Percentiles rank a stretch among this genome's conserved stretches.
phyloP scores from a whole-genome alignment of 129 eudicot genomes.

The Artemisia annua region DNA sequence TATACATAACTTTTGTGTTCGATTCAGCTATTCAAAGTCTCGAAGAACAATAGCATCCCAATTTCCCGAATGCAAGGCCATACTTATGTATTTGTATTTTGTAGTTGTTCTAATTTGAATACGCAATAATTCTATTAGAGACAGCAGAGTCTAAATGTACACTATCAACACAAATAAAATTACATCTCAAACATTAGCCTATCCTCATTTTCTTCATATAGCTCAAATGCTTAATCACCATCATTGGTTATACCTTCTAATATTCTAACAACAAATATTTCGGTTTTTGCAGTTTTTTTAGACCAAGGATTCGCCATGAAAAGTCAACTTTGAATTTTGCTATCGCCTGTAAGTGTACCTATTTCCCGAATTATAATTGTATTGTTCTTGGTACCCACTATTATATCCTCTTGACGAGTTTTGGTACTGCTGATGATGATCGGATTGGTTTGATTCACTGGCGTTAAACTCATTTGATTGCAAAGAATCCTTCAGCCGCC shows the following conservation, averaged over 20 bases:
- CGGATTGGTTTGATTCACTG: slow-evolving; percentile 24
- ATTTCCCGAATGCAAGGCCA: too few species aligned
- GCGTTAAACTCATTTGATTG: slow-evolving; percentile 36
- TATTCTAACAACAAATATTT: not conserved
- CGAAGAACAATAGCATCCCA: too few species aligned
- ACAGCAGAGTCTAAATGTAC: not conserved
- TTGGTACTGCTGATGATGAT: slow-evolving; percentile 33
- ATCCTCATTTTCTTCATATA: too few species aligned
- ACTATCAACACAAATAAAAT: not conserved
- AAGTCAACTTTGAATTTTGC: not conserved
- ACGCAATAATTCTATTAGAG: too few species aligned
- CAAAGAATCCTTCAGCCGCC: slow-evolving; percentile 43
- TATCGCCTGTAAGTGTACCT: slow-evolving; percentile 30
- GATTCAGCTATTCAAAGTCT: too few species aligned
- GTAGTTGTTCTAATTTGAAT: too few species aligned
- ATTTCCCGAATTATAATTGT: slow-evolving; percentile 30
- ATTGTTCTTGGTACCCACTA: slow-evolving; percentile 25
- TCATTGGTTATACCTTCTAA: not conserved
- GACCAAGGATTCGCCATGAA: not conserved
- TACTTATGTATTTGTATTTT: too few species aligned
- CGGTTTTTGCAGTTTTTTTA: not conserved
- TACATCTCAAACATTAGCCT: not conserved
- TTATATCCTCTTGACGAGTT: slow-evolving; percentile 19
- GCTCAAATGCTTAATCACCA: too few species aligned
- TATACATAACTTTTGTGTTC: too few species aligned